phyloP scores from a whole-genome alignment of 176 grass and related monocot genomes.

The Saccharum spontaneum region DNA sequence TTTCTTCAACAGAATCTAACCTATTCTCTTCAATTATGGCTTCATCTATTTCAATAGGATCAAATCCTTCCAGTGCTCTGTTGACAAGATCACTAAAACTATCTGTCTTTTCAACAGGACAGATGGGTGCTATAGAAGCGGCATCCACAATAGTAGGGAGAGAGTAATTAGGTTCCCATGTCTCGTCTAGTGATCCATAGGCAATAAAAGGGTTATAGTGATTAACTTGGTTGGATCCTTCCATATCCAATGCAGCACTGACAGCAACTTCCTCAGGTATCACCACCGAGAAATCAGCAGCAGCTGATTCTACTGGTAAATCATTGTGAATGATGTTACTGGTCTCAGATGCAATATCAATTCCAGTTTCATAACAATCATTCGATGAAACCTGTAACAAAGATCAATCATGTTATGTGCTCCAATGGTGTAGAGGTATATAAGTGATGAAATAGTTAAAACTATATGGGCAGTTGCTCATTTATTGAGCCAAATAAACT shows the following conservation, averaged over 20 bases:
- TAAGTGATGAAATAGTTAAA: background rate
- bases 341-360: constrained; percentile 25
- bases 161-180: constrained; percentile 45
- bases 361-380: constrained; percentile 32
- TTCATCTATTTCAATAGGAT: constrained; percentile 36
- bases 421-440: constrained; percentile 1
- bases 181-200: constrained; percentile 48
- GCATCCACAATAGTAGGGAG: constrained; percentile 29
- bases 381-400: constrained; percentile 41
- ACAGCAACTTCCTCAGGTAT: constrained; percentile 34
- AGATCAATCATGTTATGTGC: constrained; percentile 23
- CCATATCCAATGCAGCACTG: constrained; percentile 6
- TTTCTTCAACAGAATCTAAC: constrained; percentile 27
- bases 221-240: constrained; percentile 40
- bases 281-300: constrained; percentile 15
- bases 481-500: constrained; percentile 19
- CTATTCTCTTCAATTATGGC: constrained; percentile 37
- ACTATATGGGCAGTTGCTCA: background rate
- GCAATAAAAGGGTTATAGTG: constrained; percentile 61
- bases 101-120: constrained; percentile 51
- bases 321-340: constrained; percentile 24
- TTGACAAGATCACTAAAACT: constrained; percentile 62
- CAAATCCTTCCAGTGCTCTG: constrained; percentile 15
- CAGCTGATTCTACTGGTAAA: constrained; percentile 17
- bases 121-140: constrained; percentile 32